Base-by-base conservation (phyloP, 768 basidiomycete genomes). In the Hygrocybe punicea region DNA sequence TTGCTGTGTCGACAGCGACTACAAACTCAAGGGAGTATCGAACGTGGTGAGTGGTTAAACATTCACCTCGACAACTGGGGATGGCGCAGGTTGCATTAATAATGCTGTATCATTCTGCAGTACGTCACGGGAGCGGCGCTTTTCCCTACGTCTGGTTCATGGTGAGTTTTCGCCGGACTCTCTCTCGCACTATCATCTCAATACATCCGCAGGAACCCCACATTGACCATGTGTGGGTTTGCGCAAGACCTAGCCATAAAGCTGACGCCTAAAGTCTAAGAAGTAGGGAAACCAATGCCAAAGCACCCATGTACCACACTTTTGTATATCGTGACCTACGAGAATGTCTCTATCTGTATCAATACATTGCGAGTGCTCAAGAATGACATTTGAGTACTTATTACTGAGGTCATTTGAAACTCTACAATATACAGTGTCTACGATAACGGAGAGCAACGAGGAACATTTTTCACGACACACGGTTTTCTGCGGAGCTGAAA, bases 401-500 rank as follows among this genome's bases (percentile, higher is more conserved):
- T n/a, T n/a, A n/a, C n/a, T n/a, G n/a, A n/a, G n/a, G n/a, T n/a
- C n/a, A n/a, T n/a, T n/a, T n/a, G n/a, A n/a, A n/a, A n/a, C n/a
- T n/a, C n/a, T n/a, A n/a, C n/a, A n/a, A n/a, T n/a, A n/a, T n/a
- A n/a, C n/a, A n/a, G n/a, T 19, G 39, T 42, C 16, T 19, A 37
- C 9, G 36, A 37, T 37, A 9, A 37, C 9, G 9, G 36, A 19
- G 39, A 42, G 29, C 8, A 29, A 29, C 8, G 8, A 16, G 39
- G 39, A 42, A 42, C 6, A 42, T 19, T 4, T 4, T 16, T 42
- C 16, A 19, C 11, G 39, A 19, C 14, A 42, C 11, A 11, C 39
- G 39, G 11, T 19, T 42, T 19, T 42, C 39, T 4, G 29, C 39
- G 11, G 64, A 60, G 49, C 62, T 66, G 34, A 44, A 60, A 57